Conservation (phyloP, 2,329 filamentous ascomycete genomes). For the Penicillium sp. region DNA sequence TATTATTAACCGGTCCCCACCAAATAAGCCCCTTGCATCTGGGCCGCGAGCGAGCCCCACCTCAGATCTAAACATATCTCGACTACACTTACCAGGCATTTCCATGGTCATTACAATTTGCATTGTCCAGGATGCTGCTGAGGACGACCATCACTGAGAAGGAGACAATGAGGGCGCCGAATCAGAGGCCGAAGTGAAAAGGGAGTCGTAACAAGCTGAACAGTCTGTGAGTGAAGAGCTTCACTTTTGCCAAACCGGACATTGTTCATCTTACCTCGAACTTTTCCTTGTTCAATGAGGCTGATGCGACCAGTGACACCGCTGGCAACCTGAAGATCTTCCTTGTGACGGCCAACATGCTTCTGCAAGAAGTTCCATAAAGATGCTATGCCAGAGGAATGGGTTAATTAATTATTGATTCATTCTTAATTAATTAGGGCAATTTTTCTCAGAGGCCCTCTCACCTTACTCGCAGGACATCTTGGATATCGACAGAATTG, state of each 20-base stretch:
- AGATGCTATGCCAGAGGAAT: neutral
- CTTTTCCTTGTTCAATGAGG: neutral
- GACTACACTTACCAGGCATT: too few species aligned
- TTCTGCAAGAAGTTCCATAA: neutral
- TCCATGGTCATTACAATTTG: too few species aligned
- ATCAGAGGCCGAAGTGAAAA: neutral
- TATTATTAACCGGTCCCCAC: too few species aligned
- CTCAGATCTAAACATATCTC: too few species aligned
- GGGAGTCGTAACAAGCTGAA: neutral
- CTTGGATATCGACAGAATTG: neutral
- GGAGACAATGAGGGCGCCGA: neutral
- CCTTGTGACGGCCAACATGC: neutral
- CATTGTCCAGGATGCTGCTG: too few species aligned
- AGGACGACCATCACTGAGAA: too few species aligned
- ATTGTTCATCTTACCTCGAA: neutral
- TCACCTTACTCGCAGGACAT: neutral
- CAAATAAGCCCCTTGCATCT: too few species aligned
- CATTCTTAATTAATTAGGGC: neutral
- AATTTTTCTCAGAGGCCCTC: neutral
- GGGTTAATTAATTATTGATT: neutral
- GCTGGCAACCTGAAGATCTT: neutral
- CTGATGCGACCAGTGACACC: neutral
- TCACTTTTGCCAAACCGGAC: neutral
- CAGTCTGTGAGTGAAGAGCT: neutral
- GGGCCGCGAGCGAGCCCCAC: too few species aligned